These are phyloP conservation scores for Colletotrichum incanum DNA, from an alignment of 2,329 filamentous ascomycete genomes.

Conservation along the genomic window DNA sequence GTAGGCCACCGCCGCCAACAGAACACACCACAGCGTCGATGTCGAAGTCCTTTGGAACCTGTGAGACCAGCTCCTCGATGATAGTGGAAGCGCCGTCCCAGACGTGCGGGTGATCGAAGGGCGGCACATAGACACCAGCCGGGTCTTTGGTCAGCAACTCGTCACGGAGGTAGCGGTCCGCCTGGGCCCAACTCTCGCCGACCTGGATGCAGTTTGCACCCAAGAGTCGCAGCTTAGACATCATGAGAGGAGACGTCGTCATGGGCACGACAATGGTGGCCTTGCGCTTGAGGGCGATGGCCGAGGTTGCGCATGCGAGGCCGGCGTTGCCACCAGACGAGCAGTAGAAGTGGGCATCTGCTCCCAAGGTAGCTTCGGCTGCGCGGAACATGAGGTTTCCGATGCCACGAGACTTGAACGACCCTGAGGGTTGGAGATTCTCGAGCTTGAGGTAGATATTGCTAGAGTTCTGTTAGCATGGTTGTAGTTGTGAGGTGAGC, in stretches of 20 bases:
- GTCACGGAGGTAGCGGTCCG: constrained; percentile 76
- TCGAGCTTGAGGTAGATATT: constrained; percentile 90
- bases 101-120: constrained; percentile 78
- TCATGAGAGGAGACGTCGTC: constrained; percentile 78
- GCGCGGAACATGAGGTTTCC: constrained; percentile 77
- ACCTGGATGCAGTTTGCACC: constrained; percentile 79
- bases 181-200: constrained; percentile 78
- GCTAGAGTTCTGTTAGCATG: constrained; percentile 55
- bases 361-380: constrained; percentile 51
- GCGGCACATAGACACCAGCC: constrained; percentile 75
- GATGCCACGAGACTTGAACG: constrained; percentile 87
- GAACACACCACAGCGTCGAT: constrained; percentile 83
- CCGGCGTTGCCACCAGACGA: constrained; percentile 89
- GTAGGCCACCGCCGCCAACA: constrained; percentile 85
- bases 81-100: constrained; percentile 77
- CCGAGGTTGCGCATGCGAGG: constrained; percentile 83
- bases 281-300: constrained; percentile 73
- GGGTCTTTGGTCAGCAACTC: constrained; percentile 69
- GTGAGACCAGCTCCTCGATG: constrained; percentile 65
- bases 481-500: constrained; percentile 38
- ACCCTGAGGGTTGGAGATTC: constrained; percentile 86
- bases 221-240: constrained; percentile 77
- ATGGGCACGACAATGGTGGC: constrained; percentile 84
- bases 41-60: constrained; percentile 55
- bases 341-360: constrained; percentile 79